phyloP scores from a whole-genome alignment of 2,329 filamentous ascomycete genomes.

The Fusarium foetens region DNA sequence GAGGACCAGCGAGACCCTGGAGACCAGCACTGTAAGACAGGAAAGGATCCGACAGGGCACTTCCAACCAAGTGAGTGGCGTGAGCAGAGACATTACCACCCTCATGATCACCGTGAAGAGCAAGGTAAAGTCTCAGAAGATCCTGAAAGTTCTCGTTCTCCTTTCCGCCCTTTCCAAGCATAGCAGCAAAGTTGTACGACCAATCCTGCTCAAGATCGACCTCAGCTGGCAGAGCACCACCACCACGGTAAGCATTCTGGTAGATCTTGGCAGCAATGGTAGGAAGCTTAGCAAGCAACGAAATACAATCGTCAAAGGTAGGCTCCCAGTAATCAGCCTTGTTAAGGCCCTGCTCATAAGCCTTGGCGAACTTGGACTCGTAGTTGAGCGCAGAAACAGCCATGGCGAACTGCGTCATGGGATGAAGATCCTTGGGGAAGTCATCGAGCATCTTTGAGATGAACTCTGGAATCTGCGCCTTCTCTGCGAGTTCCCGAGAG shows the following conservation, averaged over 20 bases:
- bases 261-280: conserved; percentile 98
- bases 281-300: conserved; percentile 92
- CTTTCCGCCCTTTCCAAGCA: conserved; percentile 89
- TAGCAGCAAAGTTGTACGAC: conserved; percentile 98
- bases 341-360: conserved; percentile 88
- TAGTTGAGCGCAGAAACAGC: conserved; percentile 96
- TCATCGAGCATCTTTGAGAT: conserved; percentile 88
- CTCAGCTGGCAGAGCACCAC: conserved; percentile 76
- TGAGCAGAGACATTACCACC: conserved; percentile 98
- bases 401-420: conserved; percentile 98
- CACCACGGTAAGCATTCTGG: conserved; percentile 85
- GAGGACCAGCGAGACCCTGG: conserved; percentile 91
- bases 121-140: conserved; percentile 90
- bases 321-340: conserved; percentile 99
- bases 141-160: conserved; percentile 96
- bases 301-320: conserved; percentile 95
- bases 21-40: conserved; percentile 96
- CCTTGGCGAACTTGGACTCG: conserved; percentile 91
- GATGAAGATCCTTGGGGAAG: conserved; percentile 91
- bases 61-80: conserved; percentile 92
- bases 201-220: conserved; percentile 90
- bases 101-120: conserved; percentile 97
- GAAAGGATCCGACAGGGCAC: conserved; percentile 93
- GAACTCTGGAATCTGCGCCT: conserved; percentile 83
- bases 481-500: conserved; percentile 86